Evolutionary conservation across 2,329 filamentous ascomycete genomes (phyloP).

Genomic region (Gnomoniopsis sp.): DNA sequence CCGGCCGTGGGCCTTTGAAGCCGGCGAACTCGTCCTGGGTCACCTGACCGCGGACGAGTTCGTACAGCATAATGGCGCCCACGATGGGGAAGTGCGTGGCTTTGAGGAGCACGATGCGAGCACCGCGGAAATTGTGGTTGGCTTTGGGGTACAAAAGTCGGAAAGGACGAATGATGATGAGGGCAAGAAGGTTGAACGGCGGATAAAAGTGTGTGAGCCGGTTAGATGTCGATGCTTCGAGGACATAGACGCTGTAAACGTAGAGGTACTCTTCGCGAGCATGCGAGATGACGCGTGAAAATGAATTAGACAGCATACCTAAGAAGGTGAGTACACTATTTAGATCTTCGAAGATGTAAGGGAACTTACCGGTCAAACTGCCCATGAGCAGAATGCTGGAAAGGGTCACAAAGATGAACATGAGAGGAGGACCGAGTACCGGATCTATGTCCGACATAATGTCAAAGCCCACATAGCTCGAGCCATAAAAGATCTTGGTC

Average conservation of each 20-base stretch:
- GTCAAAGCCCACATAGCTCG: constrained; percentile 71
- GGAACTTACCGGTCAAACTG: constrained; percentile 54
- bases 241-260: constrained; percentile 65
- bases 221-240: constrained; percentile 65
- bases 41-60: constrained; percentile 44
- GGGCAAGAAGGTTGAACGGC: constrained; percentile 70
- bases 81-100: constrained; percentile 66
- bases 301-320: constrained; percentile 74
- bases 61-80: constrained; percentile 65
- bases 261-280: constrained; percentile 75
- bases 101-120: constrained; percentile 60
- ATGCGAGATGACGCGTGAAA: constrained; percentile 61
- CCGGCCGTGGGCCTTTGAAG: constrained; percentile 43
- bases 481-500: constrained; percentile 79
- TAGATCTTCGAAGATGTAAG: too few species aligned
- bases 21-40: constrained; percentile 41
- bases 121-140: constrained; percentile 54
- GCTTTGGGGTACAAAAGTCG: constrained; percentile 65
- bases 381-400: constrained; percentile 78
- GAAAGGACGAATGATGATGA: constrained; percentile 69
- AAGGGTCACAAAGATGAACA: constrained; percentile 72
- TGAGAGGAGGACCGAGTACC: constrained; percentile 57
- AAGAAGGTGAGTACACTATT: not conserved
- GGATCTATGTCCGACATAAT: constrained; percentile 59
- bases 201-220: constrained; percentile 68